phyloP scores from a whole-genome alignment of 2,329 filamentous ascomycete species.

The Fusarium buharicum region DNA sequence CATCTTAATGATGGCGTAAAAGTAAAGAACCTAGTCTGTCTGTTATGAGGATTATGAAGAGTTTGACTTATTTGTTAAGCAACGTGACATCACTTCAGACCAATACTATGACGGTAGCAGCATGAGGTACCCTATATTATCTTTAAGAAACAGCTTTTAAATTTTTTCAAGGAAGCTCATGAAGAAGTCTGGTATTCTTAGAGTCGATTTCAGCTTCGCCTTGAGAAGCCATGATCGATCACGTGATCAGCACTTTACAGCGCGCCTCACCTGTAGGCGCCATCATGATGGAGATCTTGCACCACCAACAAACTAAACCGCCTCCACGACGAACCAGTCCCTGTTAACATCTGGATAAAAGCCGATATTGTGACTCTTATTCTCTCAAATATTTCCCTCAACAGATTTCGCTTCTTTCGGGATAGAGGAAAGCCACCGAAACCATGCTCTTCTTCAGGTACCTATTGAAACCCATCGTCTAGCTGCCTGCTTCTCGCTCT shows the following conservation, averaged over 20 bases:
- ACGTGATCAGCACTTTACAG: slow-evolving; percentile 20
- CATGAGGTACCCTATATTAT: too few species aligned
- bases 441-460: slow-evolving; percentile 61
- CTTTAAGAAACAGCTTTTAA: too few species aligned
- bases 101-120: too few species aligned
- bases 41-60: too few species aligned
- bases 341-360: slow-evolving; percentile 5
- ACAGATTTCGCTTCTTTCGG: not conserved
- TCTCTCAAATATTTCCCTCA: fast-evolving
- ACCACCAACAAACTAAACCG: slow-evolving; percentile 29
- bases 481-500: slow-evolving; percentile 2
- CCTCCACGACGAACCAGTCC: slow-evolving; percentile 4
- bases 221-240: slow-evolving; percentile 9
- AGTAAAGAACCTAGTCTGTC: too few species aligned
- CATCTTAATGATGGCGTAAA: too few species aligned
- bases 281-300: slow-evolving; percentile 38
- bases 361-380: not conserved
- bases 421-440: not conserved
- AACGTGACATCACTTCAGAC: too few species aligned
- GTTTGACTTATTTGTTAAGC: too few species aligned
- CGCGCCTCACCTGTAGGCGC: slow-evolving; percentile 19
- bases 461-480: slow-evolving; percentile 7
- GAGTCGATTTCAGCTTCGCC: not conserved
- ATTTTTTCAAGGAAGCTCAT: too few species aligned
- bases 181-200: too few species aligned